Base-by-base conservation (phyloP, 352 stramenopile genomes). In the Blastocystis sp. region DNA sequence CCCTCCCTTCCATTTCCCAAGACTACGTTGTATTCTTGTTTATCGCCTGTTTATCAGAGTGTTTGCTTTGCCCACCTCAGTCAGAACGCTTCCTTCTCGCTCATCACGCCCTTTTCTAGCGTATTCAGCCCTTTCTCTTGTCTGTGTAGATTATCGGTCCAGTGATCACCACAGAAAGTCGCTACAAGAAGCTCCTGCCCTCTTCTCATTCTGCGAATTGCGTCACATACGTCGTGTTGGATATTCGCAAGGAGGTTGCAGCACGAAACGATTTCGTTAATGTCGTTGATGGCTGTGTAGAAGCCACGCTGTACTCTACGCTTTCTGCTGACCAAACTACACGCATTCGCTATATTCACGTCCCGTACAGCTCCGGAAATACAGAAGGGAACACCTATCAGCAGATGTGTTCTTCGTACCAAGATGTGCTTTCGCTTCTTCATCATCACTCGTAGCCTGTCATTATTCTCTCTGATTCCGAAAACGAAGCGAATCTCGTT, bases 251-350 rank as follows among this genome's bases (percentile, higher is more conserved):
- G 53, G 37, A 66, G 9, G 73, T 85, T 2, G 53, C 50, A 20
- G 73, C 73, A 16, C 54, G 53, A n/a, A 85, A 85, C 56, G 73
- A 85, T 9, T 85, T 85, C 45, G 73, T 85, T 0, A 66, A 68
- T 45, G 73, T 85, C 11, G 50, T 68, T 34, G 54, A 68, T 45
- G 73, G 73, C 6, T 69, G 73, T 69, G 73, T 85, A 34, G 73
- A 85, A 30, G 73, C 73, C 8, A 65, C 54, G n/a, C 39, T 85
- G 18, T 85, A 66, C 73, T 85, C 73, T 0, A 66, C 73, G 11
- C 73, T 85, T 2, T 85, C 73, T 3, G 39, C 73, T 13, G 63
- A 30, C 39, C 47, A 69, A 3, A 69, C 50, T 0, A 69, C 73
- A 39, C 73, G 55, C 24, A 53, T 85, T 8, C 73, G 26, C 26